Evolutionary conservation across 257 asterid genomes (phyloP), one percentile per base, ranked within the genome.

Genomic region (Fraxinus americana): DNA sequence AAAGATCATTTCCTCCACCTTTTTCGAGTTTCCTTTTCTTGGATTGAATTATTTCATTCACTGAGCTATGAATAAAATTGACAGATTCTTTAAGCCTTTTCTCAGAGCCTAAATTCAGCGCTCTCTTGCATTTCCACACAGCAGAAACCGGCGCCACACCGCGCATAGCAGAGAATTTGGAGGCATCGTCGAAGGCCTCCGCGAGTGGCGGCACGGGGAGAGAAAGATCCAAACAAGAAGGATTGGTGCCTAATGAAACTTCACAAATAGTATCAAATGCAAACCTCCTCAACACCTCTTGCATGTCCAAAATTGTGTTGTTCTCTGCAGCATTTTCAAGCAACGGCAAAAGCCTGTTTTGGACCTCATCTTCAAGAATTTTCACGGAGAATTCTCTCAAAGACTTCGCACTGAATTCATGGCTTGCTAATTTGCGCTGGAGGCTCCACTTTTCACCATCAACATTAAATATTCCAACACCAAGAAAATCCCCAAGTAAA

Each of bases 361-460:
- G 63, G 3, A 91, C 87, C 25, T 86, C 91, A 0, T 75, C 83
- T 13, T 82, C 86, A 0, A 91, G 83, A 61, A 80, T 84, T 12
- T 81, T 77, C 1, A 82, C 87, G 38, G 83, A 74, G 76, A 89
- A 91, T 29, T 83, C 90, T 4, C 91, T 45, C 34, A 91, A 27
- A 0, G 92, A 85, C 61, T 35, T 85, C 0, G 89, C 78, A 25
- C 85, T 82, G 87, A 91, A 89, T 84, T 82, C 94, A 23, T 89
- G 91, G 84, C 91, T 88, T 0, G 91, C 91, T 7, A 90, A 35
- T 86, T 91, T 91, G 45, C 96, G 84, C 86, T 91, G 96, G n/a
- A 43, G 4, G 81, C 82, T 79, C 96, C 96, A 91, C 70, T 34
- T 67, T 23, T 89, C 89, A 0, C 92, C 94, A 36, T 91, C 96